These are phyloP conservation scores for Sugiyamaella japonica DNA, from an alignment of 1,139 yeast species.

Conservation along the genomic window DNA sequence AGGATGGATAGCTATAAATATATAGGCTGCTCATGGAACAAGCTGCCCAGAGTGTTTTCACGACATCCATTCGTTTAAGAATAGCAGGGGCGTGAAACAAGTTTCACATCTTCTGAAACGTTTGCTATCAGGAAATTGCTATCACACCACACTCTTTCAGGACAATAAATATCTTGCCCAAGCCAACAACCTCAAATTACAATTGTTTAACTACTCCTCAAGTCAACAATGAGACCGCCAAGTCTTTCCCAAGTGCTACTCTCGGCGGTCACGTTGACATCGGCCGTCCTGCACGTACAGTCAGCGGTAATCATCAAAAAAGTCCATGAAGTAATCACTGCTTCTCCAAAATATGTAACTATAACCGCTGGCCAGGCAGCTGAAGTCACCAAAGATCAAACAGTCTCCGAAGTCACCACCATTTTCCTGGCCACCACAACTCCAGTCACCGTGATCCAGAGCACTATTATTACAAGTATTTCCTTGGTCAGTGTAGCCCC, in stretches of 20 bases:
- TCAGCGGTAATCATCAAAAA: conserved; percentile 27
- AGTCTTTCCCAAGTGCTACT: conserved; percentile 5
- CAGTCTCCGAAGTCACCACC: conserved; percentile 35
- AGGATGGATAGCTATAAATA: conserved; percentile 1
- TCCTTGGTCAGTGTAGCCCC: conserved; percentile 35
- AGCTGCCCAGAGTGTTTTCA: neutral
- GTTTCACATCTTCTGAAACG: conserved; percentile 2
- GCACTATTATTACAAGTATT: conserved; percentile 36
- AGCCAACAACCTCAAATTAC: neutral
- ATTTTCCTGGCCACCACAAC: conserved; percentile 35
- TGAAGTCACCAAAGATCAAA: conserved; percentile 33
- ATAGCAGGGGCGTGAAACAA: conserved; percentile 3
- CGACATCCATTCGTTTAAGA: neutral
- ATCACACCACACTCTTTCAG: neutral
- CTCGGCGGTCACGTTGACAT: conserved; percentile 4
- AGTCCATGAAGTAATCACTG: conserved; percentile 26
- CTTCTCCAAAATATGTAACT: conserved; percentile 30
- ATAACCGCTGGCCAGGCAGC: conserved; percentile 27
- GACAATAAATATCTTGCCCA: neutral
- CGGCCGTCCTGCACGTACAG: conserved; percentile 1
- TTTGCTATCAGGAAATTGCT: neutral
- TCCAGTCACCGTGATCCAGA: conserved; percentile 30
- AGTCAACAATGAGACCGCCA: conserved; percentile 5
- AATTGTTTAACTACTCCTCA: neutral
- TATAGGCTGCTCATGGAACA: neutral